Percentiles rank a stretch among this genome's conserved stretches.
These are phyloP conservation scores for Sonneratia caseolaris DNA, from an alignment of 345 rosid genomes.

Conservation along the genomic window DNA sequence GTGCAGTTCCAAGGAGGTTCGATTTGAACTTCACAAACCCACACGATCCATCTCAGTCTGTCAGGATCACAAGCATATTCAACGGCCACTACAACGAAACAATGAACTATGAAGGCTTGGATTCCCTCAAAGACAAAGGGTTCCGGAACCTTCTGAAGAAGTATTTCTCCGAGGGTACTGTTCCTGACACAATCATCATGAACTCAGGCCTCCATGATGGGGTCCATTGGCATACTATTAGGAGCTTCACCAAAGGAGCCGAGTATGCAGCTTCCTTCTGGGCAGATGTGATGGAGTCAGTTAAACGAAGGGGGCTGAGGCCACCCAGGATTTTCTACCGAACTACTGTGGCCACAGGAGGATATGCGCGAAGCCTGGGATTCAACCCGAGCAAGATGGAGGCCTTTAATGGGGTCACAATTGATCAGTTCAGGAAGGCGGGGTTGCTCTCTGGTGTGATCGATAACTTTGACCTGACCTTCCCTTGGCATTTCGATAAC, in stretches of 20 bases:
- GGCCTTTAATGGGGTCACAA: conserved; percentile 52
- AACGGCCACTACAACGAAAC: conserved; percentile 91
- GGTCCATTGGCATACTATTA: conserved; percentile 42
- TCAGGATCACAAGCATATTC: conserved; percentile 86
- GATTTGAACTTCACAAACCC: conserved; percentile 73
- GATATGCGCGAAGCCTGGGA: conserved; percentile 59
- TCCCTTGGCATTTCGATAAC: conserved; percentile 91
- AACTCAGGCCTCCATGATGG: conserved; percentile 95
- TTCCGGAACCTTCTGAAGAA: conserved; percentile 56
- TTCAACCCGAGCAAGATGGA: conserved; percentile 94
- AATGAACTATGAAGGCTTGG: conserved; percentile 66
- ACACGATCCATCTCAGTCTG: conserved; percentile 43
- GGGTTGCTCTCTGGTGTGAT: conserved; percentile 61
- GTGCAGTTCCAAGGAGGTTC: conserved; percentile 71
- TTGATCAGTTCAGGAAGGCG: conserved; percentile 57
- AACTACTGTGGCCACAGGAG: conserved; percentile 77
- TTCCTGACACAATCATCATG: conserved; percentile 69
- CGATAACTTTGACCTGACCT: conserved; percentile 85
- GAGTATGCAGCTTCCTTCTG: conserved; percentile 63
- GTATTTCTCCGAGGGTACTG: conserved; percentile 55
- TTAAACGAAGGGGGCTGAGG: conserved; percentile 48
- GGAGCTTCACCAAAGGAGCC: conserved; percentile 51
- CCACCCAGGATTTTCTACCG: conserved; percentile 60
- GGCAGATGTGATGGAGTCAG: conserved; percentile 53
- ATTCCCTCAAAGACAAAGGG: conserved; percentile 55